Conservation (phyloP, 495 filamentous ascomycete species). For the Penicillium salamii region DNA sequence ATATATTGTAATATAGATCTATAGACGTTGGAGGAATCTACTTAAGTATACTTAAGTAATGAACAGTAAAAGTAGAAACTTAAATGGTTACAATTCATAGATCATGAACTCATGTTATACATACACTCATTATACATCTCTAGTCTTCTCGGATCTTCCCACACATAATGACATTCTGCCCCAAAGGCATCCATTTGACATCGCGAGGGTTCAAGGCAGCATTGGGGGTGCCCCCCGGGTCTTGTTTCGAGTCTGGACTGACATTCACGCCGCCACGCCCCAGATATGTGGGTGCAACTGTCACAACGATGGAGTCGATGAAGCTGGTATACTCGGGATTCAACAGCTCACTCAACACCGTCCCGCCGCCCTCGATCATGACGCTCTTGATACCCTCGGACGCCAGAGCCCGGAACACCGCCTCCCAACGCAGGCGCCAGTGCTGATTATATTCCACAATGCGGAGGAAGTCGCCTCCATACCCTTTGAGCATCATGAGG, state of each 20-base stretch:
- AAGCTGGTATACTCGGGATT: slow-evolving; percentile 56
- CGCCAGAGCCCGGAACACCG: slow-evolving; percentile 55
- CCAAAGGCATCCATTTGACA: slow-evolving; percentile 70
- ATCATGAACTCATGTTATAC: not conserved
- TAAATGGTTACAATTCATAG: too few relatives aligned
- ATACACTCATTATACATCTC: not conserved
- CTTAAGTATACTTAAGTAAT: too few relatives aligned
- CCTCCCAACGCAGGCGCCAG: slow-evolving; percentile 58
- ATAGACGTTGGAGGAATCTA: too few relatives aligned
- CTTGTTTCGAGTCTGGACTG: slow-evolving; percentile 52
- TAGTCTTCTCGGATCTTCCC: slow-evolving; percentile 47
- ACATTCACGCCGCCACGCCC: slow-evolving; percentile 76
- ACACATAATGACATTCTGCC: slow-evolving; percentile 75
- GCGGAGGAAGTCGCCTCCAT: slow-evolving; percentile 49
- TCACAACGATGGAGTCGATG: slow-evolving; percentile 74
- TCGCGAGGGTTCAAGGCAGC: slow-evolving; percentile 60
- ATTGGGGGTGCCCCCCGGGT: slow-evolving; percentile 48
- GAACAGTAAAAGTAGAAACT: too few relatives aligned
- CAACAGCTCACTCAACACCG: slow-evolving; percentile 73
- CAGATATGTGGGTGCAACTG: slow-evolving; percentile 80
- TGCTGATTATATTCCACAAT: slow-evolving; percentile 48
- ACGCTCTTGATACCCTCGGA: slow-evolving; percentile 67
- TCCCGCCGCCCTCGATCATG: slow-evolving; percentile 85
- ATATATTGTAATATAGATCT: too few relatives aligned
- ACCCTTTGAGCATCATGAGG: slow-evolving; percentile 45